These are phyloP conservation scores for Pichia cabralensis DNA, from an alignment of 805 yeast species.

Conservation along the genomic window DNA sequence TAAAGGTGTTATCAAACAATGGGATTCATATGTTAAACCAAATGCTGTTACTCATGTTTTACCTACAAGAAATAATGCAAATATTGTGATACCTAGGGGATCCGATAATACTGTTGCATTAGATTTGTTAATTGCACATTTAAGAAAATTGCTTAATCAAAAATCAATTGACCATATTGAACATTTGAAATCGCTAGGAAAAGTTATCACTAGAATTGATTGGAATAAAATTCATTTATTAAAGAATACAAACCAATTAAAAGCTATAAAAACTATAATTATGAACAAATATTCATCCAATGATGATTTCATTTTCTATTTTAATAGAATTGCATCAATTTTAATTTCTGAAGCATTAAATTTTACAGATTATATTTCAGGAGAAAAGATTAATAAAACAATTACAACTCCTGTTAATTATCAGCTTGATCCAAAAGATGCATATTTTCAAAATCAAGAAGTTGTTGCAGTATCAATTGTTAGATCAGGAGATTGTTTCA, in stretches of 20 bases:
- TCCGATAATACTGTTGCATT: constrained; percentile 76
- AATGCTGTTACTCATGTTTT: constrained; percentile 67
- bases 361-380: constrained; percentile 32
- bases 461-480: constrained; percentile 70
- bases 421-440: constrained; percentile 14
- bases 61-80: constrained; percentile 73
- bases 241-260: constrained; percentile 53
- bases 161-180: constrained; percentile 63
- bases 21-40: constrained; percentile 90
- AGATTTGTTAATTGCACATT: constrained; percentile 67
- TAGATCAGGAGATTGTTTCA: constrained; percentile 89
- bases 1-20: constrained; percentile 73
- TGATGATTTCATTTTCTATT: constrained; percentile 78
- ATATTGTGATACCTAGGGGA: constrained; percentile 85
- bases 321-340: constrained; percentile 70
- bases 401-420: constrained; percentile 34
- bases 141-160: constrained; percentile 54
- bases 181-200: constrained; percentile 51
- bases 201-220: constrained; percentile 20
- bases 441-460: constrained; percentile 31
- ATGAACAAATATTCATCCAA: constrained; percentile 44
- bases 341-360: constrained; percentile 64
- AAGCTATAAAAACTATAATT: constrained; percentile 63
- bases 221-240: constrained; percentile 28
- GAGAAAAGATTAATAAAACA: constrained; percentile 1